A percentile compares a stretch with the other conserved stretches of the same genome.
phyloP scores from a whole-genome alignment of 139 green algal species.

The Asterochloris sp. region DNA sequence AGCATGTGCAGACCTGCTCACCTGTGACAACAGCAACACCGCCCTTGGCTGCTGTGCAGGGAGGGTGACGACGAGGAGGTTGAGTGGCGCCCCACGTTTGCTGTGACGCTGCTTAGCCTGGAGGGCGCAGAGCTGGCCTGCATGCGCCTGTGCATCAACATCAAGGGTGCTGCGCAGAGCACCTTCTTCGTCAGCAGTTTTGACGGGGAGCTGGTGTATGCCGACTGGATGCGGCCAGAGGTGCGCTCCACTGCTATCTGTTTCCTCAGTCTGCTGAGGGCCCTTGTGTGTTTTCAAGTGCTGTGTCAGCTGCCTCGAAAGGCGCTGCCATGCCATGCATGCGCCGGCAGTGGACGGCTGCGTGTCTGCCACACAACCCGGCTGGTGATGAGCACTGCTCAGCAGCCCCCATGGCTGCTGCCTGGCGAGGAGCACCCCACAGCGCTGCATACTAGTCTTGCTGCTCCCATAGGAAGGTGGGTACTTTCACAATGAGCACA shows the following conservation, averaged over 20 bases:
- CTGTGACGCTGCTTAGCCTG: slow-evolving; percentile 56
- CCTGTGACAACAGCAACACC: not conserved
- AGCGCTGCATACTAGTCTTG: too few relatives aligned
- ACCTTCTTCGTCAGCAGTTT: slow-evolving; percentile 54
- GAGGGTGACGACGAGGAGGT: slow-evolving; percentile 42
- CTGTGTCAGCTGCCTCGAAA: too few relatives aligned
- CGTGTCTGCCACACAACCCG: too few relatives aligned
- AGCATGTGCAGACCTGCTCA: too few relatives aligned
- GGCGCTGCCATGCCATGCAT: too few relatives aligned
- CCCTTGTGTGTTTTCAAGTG: too few relatives aligned
- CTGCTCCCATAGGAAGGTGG: not conserved
- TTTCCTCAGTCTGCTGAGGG: too few relatives aligned
- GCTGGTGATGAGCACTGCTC: too few relatives aligned
- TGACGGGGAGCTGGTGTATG: slow-evolving; percentile 68
- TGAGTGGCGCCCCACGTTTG: slow-evolving; percentile 70
- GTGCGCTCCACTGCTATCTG: not conserved
- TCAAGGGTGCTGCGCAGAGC: slow-evolving; percentile 10
- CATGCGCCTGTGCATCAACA: slow-evolving; percentile 49
- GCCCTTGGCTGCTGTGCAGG: slow-evolving; percentile 4
- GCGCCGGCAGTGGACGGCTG: too few relatives aligned
- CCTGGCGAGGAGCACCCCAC: too few relatives aligned
- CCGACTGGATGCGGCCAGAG: slow-evolving; percentile 47
- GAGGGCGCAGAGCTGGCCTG: slow-evolving; percentile 35
- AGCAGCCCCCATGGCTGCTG: too few relatives aligned
- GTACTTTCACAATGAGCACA: not conserved